phyloP scores from a whole-genome alignment of 2,329 filamentous ascomycete genomes.

The Dactylella cylindrospora region DNA sequence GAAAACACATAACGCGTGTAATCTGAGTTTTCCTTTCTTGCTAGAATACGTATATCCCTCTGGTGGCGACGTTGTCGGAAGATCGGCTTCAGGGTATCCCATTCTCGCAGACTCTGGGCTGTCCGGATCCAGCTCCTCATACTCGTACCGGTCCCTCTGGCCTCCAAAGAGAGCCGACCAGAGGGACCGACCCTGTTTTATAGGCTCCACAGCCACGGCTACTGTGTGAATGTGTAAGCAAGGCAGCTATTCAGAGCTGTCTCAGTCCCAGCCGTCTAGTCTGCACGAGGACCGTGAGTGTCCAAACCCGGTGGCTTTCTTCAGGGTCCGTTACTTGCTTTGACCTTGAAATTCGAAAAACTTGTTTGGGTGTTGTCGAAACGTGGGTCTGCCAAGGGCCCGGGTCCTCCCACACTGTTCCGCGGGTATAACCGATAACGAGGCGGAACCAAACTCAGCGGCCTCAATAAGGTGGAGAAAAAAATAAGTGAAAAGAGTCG shows the following conservation, averaged over 20 bases:
- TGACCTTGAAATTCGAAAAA: no score
- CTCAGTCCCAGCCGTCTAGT: neutral
- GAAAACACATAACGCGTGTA: conserved; percentile 58
- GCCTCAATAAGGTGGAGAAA: no score
- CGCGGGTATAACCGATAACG: no score
- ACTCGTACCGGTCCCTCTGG: conserved; percentile 17
- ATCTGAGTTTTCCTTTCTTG: conserved; percentile 52
- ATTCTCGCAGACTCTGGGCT: conserved; percentile 6
- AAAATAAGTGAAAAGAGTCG: no score
- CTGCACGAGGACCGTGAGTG: no score
- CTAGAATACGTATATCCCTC: conserved; percentile 15
- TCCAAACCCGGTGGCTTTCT: no score
- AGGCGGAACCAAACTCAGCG: no score
- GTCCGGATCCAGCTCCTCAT: conserved; percentile 12
- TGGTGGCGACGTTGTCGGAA: neutral
- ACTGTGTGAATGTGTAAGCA: neutral
- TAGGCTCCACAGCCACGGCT: conserved; percentile 8
- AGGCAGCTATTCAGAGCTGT: neutral
- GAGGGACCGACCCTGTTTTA: conserved; percentile 12
- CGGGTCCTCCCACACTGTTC: no score
- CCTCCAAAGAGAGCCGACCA: conserved; percentile 17
- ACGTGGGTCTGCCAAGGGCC: neutral
- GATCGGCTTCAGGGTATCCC: neutral
- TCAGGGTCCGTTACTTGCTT: no score
- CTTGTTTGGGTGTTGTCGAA: neutral